Percentiles rank a stretch among this genome's conserved stretches.
Conservation (phyloP, 129 eudicot species). For the Erigeron canadensis region DNA sequence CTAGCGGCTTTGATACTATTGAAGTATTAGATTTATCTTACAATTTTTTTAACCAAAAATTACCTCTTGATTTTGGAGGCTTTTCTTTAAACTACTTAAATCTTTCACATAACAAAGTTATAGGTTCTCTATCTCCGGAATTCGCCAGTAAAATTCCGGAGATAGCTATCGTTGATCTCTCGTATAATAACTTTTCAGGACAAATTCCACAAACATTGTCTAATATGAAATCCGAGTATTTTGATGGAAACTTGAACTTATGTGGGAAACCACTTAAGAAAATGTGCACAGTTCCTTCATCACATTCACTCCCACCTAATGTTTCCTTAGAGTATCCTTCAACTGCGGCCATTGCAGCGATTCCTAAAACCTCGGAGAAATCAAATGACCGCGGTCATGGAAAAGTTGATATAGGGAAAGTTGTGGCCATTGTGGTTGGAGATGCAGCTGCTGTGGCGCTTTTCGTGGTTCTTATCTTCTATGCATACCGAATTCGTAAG, state of each 20-base stretch:
- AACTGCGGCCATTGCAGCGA: conserved; percentile 77
- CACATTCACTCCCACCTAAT: conserved; percentile 60
- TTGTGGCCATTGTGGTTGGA: conserved; percentile 57
- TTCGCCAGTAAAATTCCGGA: conserved; percentile 49
- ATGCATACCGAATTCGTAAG: conserved; percentile 34
- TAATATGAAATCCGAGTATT: conserved; percentile 52
- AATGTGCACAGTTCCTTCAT: conserved; percentile 65
- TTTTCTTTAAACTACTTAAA: conserved; percentile 52
- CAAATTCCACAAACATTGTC: conserved; percentile 53
- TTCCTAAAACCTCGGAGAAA: conserved; percentile 53
- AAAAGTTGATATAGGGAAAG: conserved; percentile 41
- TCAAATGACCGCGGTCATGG: conserved; percentile 25
- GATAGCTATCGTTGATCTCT: conserved; percentile 62
- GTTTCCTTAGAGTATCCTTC: conserved; percentile 25
- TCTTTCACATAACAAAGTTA: conserved; percentile 62
- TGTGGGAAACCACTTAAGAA: conserved; percentile 79
- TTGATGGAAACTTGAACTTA: conserved; percentile 57
- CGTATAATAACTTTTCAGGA: conserved; percentile 71
- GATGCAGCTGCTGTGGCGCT: conserved; percentile 61
- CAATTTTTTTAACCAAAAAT: conserved; percentile 51
- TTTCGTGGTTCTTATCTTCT: conserved; percentile 43
- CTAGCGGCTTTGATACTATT: conserved; percentile 45
- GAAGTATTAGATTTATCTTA: conserved; percentile 67
- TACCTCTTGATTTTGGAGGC: conserved; percentile 71
- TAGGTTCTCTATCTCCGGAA: conserved; percentile 44